Percentiles rank a stretch among this genome's conserved stretches.
Evolutionary conservation across 2,329 filamentous ascomycete species (phyloP).

Genomic region (Hymenoscyphus linearis): DNA sequence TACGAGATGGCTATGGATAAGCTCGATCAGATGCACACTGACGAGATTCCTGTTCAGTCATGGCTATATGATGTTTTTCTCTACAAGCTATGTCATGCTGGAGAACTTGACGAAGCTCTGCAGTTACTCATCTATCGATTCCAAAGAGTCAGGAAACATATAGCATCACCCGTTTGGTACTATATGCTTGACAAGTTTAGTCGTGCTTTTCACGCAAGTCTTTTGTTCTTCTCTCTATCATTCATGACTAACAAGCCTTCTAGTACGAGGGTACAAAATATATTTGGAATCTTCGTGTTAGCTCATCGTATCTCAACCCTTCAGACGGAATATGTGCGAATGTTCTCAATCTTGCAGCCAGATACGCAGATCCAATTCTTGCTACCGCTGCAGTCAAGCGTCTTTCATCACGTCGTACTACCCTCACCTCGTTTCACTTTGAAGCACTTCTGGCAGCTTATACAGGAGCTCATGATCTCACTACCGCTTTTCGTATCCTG

Average conservation of each 20-base stretch:
- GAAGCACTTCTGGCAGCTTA: slow-evolving; percentile 74
- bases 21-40: slow-evolving; percentile 60
- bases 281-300: slow-evolving; percentile 66
- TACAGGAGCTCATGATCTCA: slow-evolving; percentile 52
- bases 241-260: neutral
- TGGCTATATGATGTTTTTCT: slow-evolving; percentile 81
- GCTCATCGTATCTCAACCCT: slow-evolving; percentile 53
- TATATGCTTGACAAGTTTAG: slow-evolving; percentile 74
- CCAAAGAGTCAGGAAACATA: slow-evolving; percentile 35
- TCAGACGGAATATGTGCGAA: slow-evolving; percentile 61
- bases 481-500: slow-evolving; percentile 62
- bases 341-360: slow-evolving; percentile 67
- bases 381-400: slow-evolving; percentile 66
- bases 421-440: slow-evolving; percentile 65
- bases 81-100: slow-evolving; percentile 64
- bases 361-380: slow-evolving; percentile 60
- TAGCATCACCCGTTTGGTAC: slow-evolving; percentile 58
- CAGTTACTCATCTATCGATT: slow-evolving; percentile 57
- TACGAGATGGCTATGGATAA: slow-evolving; percentile 73
- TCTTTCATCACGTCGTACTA: slow-evolving; percentile 52
- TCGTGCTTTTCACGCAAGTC: slow-evolving; percentile 52
- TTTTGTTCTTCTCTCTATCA: slow-evolving; percentile 7
- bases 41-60: slow-evolving; percentile 48
- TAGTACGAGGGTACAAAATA: slow-evolving; percentile 60
- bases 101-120: slow-evolving; percentile 74